These are phyloP conservation scores for Naematelia encephala DNA, from an alignment of 768 basidiomycete genomes.

Conservation along the genomic window DNA sequence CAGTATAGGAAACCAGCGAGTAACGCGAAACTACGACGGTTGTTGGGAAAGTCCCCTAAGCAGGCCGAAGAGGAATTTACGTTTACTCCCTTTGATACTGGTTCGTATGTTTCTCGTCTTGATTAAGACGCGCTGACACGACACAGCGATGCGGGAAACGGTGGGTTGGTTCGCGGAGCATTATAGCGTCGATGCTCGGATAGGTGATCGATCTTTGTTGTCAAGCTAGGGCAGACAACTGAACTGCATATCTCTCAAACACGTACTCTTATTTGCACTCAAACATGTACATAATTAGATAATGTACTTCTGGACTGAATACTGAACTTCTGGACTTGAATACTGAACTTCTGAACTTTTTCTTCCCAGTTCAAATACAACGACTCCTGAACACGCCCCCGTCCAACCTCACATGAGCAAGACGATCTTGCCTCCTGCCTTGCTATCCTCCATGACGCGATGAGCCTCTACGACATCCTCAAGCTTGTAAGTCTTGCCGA, in stretches of 20 bases:
- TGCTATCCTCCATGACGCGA: constrained; percentile 12
- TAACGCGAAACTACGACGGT: constrained; percentile 75
- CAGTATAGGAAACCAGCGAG: constrained; percentile 96
- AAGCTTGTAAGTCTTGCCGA: constrained; percentile 8
- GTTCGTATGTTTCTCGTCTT: constrained; percentile 52
- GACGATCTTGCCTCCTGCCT: constrained; percentile 13
- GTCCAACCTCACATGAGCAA: constrained; percentile 11
- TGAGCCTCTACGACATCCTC: constrained; percentile 10
- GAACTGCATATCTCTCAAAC: not conserved
- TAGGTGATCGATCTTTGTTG: not conserved
- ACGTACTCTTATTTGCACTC: not conserved
- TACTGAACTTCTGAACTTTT: too few relatives aligned
- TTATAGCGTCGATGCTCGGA: constrained; percentile 51
- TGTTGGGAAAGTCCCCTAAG: constrained; percentile 53
- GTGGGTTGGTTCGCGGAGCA: constrained; percentile 87
- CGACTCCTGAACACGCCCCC: too few relatives aligned
- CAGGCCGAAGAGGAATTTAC: constrained; percentile 61
- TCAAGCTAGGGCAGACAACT: not conserved
- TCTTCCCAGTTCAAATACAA: too few relatives aligned
- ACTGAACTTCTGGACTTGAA: too few relatives aligned
- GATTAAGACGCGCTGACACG: constrained; percentile 2
- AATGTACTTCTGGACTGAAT: too few relatives aligned
- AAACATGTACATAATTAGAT: not conserved
- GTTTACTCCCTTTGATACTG: constrained; percentile 87
- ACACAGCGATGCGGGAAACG: constrained; percentile 67